Base-by-base conservation (phyloP, 2,329 filamentous ascomycete species). In the Rhinocladiella similis region DNA sequence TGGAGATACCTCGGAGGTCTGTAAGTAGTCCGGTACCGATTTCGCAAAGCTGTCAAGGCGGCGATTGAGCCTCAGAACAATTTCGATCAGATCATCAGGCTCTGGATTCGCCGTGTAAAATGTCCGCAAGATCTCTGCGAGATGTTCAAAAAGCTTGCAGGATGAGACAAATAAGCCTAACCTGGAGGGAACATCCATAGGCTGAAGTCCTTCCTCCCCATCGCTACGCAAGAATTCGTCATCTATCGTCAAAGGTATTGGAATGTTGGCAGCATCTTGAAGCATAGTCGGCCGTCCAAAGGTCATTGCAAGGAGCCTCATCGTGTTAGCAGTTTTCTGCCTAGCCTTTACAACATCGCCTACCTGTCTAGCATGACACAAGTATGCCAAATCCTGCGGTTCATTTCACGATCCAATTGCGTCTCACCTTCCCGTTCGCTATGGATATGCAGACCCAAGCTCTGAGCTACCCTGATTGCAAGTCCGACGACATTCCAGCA, bases 401-500 rank as follows among this genome's bases (percentile, higher is more conserved):
- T 29, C 50, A 60, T 50, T 47, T 72, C 67, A 25, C 67, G 65
- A 12, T 69, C 22, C 13, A 56, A n/a, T 20, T 56, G 54, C 13
- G 19, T 47, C 22, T 48, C 47, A 6, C 29, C 19, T 41, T 39
- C 46, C 5, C 16, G 25, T 13, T 52, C 48, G 65, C 14, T 7
- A 41, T 7, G 14, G 65, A 46, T 64, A 65, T 80, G 77, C 25
- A 80, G 62, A 0, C 77, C 78, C 2, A 80, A 52, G 0, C 76
- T 74, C 47, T 80, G 76, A 0, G 78, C 78, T 16, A 74, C 77
- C 1, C 77, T 69, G 13, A 79, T 72, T 0, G 77, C 77, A 3
- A 75, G 68, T 0, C 77, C 77, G 0, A 77, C 73, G 1, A 76
- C 71, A 66, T 80, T 79, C 78, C 78, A 81, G 1, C 76, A 79